Evolutionary conservation across 2,329 filamentous ascomycete species (phyloP).

Genomic region (Hypoxylon sp.): DNA sequence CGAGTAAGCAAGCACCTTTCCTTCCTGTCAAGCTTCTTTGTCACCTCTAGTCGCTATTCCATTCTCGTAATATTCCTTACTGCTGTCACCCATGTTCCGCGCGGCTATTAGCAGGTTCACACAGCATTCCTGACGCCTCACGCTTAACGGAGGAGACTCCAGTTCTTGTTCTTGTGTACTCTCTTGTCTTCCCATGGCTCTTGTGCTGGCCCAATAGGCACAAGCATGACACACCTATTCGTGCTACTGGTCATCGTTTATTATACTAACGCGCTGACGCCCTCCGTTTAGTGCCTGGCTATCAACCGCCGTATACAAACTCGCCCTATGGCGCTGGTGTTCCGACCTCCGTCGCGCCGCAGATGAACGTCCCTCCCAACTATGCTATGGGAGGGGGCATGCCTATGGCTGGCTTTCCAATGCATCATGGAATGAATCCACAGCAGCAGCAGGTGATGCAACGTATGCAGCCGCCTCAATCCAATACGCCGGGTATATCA

Average conservation of each 20-base stretch:
- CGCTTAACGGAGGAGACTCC: constrained; percentile 18
- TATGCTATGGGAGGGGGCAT: constrained; percentile 67
- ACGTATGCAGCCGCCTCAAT: constrained; percentile 56
- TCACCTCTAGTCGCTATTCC: constrained; percentile 32
- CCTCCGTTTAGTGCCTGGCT: constrained; percentile 62
- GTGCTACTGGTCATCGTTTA: constrained; percentile 29
- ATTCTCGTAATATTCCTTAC: constrained; percentile 35
- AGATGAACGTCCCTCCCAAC: constrained; percentile 61
- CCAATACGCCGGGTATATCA: constrained; percentile 52
- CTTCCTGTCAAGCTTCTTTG: constrained; percentile 43
- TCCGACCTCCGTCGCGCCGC: constrained; percentile 61
- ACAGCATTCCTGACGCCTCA: constrained; percentile 17
- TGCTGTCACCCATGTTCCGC: constrained; percentile 30
- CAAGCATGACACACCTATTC: constrained; percentile 29
- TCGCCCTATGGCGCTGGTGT: constrained; percentile 68
- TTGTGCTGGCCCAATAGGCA: constrained; percentile 36
- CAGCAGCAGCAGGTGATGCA: constrained; percentile 59
- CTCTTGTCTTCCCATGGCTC: constrained; percentile 15
- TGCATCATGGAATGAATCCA: constrained; percentile 65
- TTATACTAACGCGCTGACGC: constrained; percentile 50
- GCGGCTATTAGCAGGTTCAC: constrained; percentile 33
- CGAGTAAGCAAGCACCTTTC: constrained; percentile 62
- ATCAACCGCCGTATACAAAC: constrained; percentile 68
- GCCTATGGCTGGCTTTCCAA: constrained; percentile 66
- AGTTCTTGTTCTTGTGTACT: constrained; percentile 14